Conservation (phyloP, 495 filamentous ascomycete species). For the Tetracladium marchalianum region DNA sequence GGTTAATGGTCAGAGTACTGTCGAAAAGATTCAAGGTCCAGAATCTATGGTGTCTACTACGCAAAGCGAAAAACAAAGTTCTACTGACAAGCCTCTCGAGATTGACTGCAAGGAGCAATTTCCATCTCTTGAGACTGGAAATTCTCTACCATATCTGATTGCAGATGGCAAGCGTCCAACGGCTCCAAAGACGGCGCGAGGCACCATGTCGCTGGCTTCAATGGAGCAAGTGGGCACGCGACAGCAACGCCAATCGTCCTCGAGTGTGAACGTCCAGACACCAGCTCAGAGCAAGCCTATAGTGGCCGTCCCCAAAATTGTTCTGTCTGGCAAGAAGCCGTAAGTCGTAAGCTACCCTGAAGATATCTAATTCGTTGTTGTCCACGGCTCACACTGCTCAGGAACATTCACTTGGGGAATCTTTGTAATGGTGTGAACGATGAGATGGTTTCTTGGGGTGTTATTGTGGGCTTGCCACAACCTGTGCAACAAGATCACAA, state of each 20-base stretch:
- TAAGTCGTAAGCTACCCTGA: slow-evolving; percentile 18
- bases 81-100: background rate
- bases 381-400: too few relatives aligned
- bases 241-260: background rate
- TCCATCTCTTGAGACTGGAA: slow-evolving; percentile 5
- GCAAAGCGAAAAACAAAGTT: background rate
- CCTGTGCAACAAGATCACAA: too few relatives aligned
- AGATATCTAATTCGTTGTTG: too few relatives aligned
- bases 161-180: slow-evolving; percentile 10
- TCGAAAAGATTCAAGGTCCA: background rate
- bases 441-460: too few relatives aligned
- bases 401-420: too few relatives aligned
- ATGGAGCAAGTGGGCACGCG: background rate
- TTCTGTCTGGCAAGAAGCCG: slow-evolving; percentile 6
- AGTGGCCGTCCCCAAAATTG: slow-evolving; percentile 5
- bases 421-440: too few relatives aligned
- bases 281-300: background rate
- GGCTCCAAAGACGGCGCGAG: background rate
- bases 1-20: background rate
- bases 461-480: too few relatives aligned
- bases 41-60: background rate
- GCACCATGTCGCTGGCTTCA: background rate
- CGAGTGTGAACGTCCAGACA: too few relatives aligned
- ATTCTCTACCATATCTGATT: slow-evolving; percentile 1
- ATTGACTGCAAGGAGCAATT: slow-evolving; percentile 6